Conservation (phyloP, 208 protist genomes). For the Trypanosoma boissoni region DNA sequence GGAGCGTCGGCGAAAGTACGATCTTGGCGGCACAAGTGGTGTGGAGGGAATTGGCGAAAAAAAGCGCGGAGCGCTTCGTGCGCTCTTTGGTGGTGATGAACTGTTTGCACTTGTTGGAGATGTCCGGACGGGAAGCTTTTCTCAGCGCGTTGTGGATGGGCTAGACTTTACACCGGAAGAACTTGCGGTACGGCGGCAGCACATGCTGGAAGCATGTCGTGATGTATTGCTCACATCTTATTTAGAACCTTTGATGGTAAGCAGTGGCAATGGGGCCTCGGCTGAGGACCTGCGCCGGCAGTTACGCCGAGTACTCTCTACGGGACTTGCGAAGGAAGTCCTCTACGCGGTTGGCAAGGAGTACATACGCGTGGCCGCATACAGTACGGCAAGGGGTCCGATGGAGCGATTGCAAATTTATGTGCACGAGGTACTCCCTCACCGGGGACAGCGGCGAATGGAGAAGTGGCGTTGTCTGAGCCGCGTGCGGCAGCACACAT, state of each 20-base stretch:
- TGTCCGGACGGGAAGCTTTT: conserved; percentile 71
- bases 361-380: conserved; percentile 61
- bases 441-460: conserved; percentile 35
- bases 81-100: conserved; percentile 77
- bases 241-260: conserved; percentile 21
- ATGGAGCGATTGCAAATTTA: conserved; percentile 27
- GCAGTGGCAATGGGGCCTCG: conserved; percentile 9
- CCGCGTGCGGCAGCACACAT: conserved; percentile 53
- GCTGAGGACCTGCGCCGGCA: conserved; percentile 23
- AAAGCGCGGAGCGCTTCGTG: conserved; percentile 69
- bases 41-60: conserved; percentile 87
- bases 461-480: conserved; percentile 41
- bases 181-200: conserved; percentile 52
- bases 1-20: conserved; percentile 96
- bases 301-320: conserved; percentile 46
- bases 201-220: conserved; percentile 57
- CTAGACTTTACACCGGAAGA: conserved; percentile 78
- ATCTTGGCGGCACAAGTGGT: conserved; percentile 94
- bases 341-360: conserved; percentile 60
- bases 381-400: conserved; percentile 30
- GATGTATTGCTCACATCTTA: conserved; percentile 67
- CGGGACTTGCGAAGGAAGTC: conserved; percentile 79
- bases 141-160: conserved; percentile 76
- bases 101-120: conserved; percentile 52
- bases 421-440: conserved; percentile 27